Conservation (phyloP, 73 alveolate genomes). For the Stentor roeselii region DNA sequence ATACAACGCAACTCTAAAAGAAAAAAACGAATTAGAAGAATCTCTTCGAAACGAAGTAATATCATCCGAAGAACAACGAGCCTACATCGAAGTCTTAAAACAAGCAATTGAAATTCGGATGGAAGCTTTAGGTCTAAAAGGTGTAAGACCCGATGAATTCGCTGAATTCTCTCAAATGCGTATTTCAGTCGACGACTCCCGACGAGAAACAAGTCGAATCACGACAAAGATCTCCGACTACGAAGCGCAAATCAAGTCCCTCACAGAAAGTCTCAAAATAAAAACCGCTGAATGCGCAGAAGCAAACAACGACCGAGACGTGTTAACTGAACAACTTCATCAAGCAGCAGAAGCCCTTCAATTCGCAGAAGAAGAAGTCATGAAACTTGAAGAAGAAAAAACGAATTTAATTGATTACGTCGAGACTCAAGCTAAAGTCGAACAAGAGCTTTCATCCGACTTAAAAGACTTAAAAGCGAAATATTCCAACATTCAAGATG, state of each 20-base stretch:
- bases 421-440: background rate
- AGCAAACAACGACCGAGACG: background rate
- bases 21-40: conserved; percentile 14
- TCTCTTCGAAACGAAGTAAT: conserved; percentile 26
- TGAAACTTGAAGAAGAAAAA: conserved; percentile 24
- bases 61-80: conserved; percentile 23
- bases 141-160: background rate
- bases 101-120: conserved; percentile 25
- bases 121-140: background rate
- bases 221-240: background rate
- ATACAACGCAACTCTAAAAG: background rate
- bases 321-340: background rate
- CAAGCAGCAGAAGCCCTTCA: conserved; percentile 12
- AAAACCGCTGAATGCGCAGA: background rate
- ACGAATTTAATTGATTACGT: background rate
- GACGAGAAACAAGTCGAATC: conserved; percentile 4
- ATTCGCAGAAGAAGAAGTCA: conserved; percentile 22
- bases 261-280: background rate
- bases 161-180: conserved; percentile 10
- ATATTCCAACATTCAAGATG: background rate
- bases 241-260: background rate
- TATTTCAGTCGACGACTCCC: background rate
- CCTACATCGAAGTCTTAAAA: conserved; percentile 24
- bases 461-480: background rate
- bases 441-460: background rate